These are phyloP conservation scores for Colletotrichum simmondsii DNA, from an alignment of 2,329 filamentous ascomycete species.

Conservation along the genomic window DNA sequence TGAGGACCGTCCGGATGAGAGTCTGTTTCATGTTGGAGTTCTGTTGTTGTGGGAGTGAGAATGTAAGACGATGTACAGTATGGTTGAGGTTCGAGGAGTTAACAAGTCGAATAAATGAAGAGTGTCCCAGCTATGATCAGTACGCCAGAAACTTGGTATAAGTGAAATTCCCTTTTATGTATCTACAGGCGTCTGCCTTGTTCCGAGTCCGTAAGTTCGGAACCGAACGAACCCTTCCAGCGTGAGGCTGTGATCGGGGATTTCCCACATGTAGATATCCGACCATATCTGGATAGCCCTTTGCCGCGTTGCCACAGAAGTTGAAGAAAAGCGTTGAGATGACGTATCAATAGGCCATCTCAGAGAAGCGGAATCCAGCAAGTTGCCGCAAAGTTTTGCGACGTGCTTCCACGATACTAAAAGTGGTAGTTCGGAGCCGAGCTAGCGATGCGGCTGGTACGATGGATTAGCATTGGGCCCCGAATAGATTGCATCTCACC, in stretches of 20 bases:
- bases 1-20: neutral
- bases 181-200: neutral
- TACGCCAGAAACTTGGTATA: neutral
- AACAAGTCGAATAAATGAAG: neutral
- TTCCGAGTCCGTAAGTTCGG: neutral
- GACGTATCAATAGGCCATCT: neutral
- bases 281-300: too few relatives aligned
- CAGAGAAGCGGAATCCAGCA: neutral
- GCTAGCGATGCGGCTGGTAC: neutral
- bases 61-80: neutral
- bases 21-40: neutral
- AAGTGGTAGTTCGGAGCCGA: neutral
- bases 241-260: neutral
- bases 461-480: neutral
- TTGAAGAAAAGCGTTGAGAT: neutral
- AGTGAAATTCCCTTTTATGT: neutral
- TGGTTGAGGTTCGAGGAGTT: too few relatives aligned
- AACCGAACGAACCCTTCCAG: neutral
- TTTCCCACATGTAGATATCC: neutral
- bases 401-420: neutral
- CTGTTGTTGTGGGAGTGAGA: neutral
- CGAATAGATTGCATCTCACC: neutral
- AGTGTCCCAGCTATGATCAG: neutral
- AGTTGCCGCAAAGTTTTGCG: neutral
- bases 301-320: neutral